Evolutionary conservation across 768 basidiomycete species (phyloP).

Genomic region (Candolleomyces eurysporus): DNA sequence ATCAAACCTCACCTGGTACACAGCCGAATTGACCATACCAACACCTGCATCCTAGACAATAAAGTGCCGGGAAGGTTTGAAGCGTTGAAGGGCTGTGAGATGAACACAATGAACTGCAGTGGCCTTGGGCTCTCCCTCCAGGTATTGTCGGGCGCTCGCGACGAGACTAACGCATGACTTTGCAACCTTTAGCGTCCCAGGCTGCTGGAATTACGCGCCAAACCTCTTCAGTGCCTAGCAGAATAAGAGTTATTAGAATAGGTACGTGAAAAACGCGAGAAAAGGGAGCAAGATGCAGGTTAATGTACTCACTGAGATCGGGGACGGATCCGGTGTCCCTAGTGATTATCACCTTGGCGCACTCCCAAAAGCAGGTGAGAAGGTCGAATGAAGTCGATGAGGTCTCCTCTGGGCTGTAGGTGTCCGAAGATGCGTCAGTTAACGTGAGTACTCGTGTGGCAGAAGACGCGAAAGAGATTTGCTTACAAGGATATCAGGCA

Average conservation of each 20-base stretch:
- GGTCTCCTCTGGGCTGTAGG: too few species aligned
- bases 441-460: too few species aligned
- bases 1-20: constrained; percentile 51
- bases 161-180: constrained; percentile 83
- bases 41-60: constrained; percentile 94
- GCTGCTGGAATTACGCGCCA: constrained; percentile 88
- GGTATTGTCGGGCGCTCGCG: constrained; percentile 44
- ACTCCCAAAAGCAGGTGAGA: too few species aligned
- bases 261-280: neutral
- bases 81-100: constrained; percentile 74
- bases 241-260: neutral
- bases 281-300: too few species aligned
- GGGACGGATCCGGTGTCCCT: too few species aligned
- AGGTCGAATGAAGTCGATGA: too few species aligned
- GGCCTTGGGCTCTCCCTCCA: constrained; percentile 56
- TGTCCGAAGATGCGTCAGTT: too few species aligned
- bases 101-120: constrained; percentile 88
- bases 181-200: constrained; percentile 85
- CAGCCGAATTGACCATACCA: constrained; percentile 64
- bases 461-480: too few species aligned
- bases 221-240: constrained; percentile 76
- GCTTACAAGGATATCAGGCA: constrained; percentile 77
- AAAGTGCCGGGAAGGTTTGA: constrained; percentile 80
- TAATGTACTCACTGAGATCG: too few species aligned
- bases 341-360: too few species aligned